phyloP scores from a whole-genome alignment of 768 basidiomycete species.

The Trametes cingulata region DNA sequence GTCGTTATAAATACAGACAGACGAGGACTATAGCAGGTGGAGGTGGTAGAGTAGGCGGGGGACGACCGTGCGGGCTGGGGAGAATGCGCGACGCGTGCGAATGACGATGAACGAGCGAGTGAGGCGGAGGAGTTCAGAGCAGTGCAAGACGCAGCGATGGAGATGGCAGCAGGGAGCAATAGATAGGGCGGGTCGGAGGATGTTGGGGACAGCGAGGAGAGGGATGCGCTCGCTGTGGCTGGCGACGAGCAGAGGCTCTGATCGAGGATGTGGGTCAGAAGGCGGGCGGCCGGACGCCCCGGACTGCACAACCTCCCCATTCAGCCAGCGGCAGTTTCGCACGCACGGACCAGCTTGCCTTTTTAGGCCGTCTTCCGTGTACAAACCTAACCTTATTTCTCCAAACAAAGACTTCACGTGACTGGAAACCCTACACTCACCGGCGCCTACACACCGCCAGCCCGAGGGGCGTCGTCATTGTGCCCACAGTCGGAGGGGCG shows the following conservation, averaged over 20 bases:
- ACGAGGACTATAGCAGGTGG: constrained; percentile 33
- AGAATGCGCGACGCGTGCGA: constrained; percentile 45
- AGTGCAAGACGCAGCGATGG: constrained; percentile 27
- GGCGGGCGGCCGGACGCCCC: constrained; percentile 30
- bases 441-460: constrained; percentile 14
- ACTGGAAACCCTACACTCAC: constrained; percentile 14
- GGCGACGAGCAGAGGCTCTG: constrained; percentile 44
- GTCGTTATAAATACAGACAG: constrained; percentile 48
- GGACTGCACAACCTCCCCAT: constrained; percentile 41
- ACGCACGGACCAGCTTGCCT: constrained; percentile 44
- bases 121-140: constrained; percentile 14
- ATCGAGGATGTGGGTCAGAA: constrained; percentile 44
- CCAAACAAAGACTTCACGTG: constrained; percentile 36
- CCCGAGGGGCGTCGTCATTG: constrained; percentile 25
- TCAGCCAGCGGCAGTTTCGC: constrained; percentile 35
- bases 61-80: constrained; percentile 30
- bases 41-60: constrained; percentile 32
- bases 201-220: constrained; percentile 42
- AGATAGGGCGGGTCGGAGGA: constrained; percentile 38
- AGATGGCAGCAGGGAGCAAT: constrained; percentile 25
- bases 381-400: constrained; percentile 36
- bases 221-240: constrained; percentile 44
- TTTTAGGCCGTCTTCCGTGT: constrained; percentile 11
- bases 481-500: constrained; percentile 11
- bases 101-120: constrained; percentile 18